phyloP scores from a whole-genome alignment of 148 eudicot species.

The Fallopia convolvulus region DNA sequence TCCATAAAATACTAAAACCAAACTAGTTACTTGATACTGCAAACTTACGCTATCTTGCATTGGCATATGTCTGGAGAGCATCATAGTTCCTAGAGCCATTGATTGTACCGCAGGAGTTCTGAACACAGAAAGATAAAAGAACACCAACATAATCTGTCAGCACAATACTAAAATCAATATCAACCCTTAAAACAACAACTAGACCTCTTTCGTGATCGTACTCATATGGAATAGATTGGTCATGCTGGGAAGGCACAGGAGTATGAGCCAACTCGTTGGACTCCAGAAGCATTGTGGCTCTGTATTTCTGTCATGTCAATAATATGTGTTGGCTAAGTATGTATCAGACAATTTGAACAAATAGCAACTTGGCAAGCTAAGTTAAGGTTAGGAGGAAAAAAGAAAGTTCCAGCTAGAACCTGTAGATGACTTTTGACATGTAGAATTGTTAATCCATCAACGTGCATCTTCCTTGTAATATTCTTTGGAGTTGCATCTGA shows the following conservation, averaged over 20 bases:
- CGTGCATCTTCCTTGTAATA: background rate
- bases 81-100: background rate
- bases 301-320: background rate
- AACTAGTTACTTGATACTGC: constrained; percentile 4
- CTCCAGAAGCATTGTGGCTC: background rate
- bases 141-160: background rate
- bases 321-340: constrained; percentile 1
- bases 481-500: constrained; percentile 4
- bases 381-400: background rate
- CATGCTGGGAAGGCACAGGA: background rate
- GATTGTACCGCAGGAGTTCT: background rate
- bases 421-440: constrained; percentile 9
- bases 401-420: background rate
- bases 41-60: background rate
- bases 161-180: background rate
- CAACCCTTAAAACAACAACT: background rate
- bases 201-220: background rate
- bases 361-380: background rate
- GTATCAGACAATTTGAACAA: constrained; percentile 3
- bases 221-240: background rate
- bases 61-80: background rate
- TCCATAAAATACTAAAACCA: background rate
- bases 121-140: background rate
- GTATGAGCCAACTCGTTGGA: background rate
- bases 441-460: constrained; percentile 5